phyloP scores from a whole-genome alignment of 2,329 filamentous ascomycete species.

The Aureobasidium melanogenum region DNA sequence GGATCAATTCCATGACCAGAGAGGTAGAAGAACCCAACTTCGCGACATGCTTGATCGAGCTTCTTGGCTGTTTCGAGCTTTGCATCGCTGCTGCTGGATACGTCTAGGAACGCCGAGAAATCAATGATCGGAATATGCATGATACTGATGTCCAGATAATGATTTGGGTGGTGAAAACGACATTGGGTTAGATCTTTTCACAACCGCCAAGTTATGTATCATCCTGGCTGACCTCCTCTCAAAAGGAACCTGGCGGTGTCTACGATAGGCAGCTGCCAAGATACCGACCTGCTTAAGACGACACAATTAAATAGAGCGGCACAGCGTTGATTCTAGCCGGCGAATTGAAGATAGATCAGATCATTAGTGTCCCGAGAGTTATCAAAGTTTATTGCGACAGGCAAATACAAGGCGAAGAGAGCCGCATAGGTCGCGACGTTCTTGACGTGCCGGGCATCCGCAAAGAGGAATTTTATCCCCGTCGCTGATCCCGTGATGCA shows the following conservation, averaged over 20 bases:
- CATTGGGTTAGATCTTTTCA: background rate
- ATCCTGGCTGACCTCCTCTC: too few relatives aligned
- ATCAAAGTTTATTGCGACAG: background rate
- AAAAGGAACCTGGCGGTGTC: background rate
- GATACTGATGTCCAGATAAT: background rate
- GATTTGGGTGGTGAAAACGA: background rate
- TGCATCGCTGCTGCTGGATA: background rate
- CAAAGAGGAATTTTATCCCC: background rate
- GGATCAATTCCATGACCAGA: background rate
- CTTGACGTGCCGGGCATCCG: background rate
- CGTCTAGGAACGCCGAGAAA: background rate
- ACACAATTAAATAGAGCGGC: too few relatives aligned
- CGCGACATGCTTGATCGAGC: conserved; percentile 1
- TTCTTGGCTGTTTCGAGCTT: background rate
- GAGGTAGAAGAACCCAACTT: conserved; percentile 8
- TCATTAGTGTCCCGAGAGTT: background rate
- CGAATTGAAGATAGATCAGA: too few relatives aligned
- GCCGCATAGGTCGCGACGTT: background rate
- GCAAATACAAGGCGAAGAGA: background rate
- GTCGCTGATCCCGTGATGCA: background rate
- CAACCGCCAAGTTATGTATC: background rate
- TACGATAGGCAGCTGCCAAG: background rate
- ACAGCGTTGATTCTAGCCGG: too few relatives aligned
- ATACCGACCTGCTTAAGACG: background rate
- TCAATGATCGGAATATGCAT: conserved; percentile 1